Percentiles rank a stretch among this genome's conserved stretches.
phyloP scores from a whole-genome alignment of 768 basidiomycete genomes.

The Mycena galericulata region DNA sequence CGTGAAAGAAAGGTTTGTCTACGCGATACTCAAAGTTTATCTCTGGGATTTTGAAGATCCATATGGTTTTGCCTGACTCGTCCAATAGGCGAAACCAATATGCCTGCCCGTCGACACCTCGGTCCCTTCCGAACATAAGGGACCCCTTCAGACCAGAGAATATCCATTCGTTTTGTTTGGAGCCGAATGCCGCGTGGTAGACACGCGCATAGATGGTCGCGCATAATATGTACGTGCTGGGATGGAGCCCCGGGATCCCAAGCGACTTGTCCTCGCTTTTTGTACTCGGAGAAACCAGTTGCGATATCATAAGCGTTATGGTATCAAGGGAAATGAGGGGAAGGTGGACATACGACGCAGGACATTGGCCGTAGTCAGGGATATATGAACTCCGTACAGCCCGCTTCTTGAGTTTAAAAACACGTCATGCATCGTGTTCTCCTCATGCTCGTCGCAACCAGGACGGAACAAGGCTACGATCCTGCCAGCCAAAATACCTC shows the following conservation, averaged over 20 bases:
- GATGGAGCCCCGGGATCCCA: constrained; percentile 49
- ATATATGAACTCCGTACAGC: constrained; percentile 37
- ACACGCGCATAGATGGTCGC: constrained; percentile 68
- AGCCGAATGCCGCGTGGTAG: constrained; percentile 64
- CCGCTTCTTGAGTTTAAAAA: constrained; percentile 34
- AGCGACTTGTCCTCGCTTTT: constrained; percentile 13
- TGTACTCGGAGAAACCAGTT: constrained; percentile 24
- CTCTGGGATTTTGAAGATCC: constrained; percentile 74
- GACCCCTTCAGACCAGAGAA: constrained; percentile 71
- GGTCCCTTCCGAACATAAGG: constrained; percentile 64
- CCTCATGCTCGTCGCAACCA: constrained; percentile 24
- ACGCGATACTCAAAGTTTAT: constrained; percentile 74
- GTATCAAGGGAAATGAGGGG: constrained; percentile 24
- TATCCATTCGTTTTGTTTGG: constrained; percentile 63
- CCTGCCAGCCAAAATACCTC: neutral
- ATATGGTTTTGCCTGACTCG: constrained; percentile 63
- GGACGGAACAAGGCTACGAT: neutral
- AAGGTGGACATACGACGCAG: constrained; percentile 29
- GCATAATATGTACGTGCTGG: constrained; percentile 58
- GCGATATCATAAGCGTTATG: constrained; percentile 30
- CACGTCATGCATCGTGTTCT: constrained; percentile 30
- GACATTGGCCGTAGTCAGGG: constrained; percentile 12
- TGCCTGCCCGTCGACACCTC: constrained; percentile 48
- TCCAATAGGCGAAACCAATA: constrained; percentile 31
- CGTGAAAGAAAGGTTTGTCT: constrained; percentile 93